phyloP scores from a whole-genome alignment of 768 basidiomycete genomes.

The Kwoniella pini region DNA sequence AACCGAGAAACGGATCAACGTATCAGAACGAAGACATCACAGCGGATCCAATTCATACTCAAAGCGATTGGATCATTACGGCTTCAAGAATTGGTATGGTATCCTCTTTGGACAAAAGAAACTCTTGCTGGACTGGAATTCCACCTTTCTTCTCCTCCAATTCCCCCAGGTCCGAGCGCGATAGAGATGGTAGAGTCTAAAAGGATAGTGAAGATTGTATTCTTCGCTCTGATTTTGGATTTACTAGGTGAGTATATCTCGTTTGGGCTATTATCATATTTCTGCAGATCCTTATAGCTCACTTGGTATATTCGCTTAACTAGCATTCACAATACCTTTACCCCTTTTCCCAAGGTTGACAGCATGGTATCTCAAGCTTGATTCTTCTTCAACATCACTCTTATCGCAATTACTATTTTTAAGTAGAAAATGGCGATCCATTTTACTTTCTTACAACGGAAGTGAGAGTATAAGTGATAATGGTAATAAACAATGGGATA shows the following conservation, averaged over 20 bases:
- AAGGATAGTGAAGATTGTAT: constrained; percentile 77
- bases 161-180: background rate
- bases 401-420: constrained; percentile 69
- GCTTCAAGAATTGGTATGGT: too few species aligned
- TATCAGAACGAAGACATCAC: background rate
- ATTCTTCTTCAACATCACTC: constrained; percentile 70
- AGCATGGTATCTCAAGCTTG: constrained; percentile 69
- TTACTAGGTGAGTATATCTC: constrained; percentile 73
- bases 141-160: too few species aligned
- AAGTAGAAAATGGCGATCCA: constrained; percentile 67
- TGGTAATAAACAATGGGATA: constrained; percentile 71
- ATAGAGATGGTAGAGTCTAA: constrained; percentile 5
- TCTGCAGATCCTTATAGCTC: too few species aligned
- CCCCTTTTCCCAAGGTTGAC: constrained; percentile 97
- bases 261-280: too few species aligned
- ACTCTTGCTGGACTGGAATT: too few species aligned
- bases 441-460: constrained; percentile 57
- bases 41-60: too few species aligned
- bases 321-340: constrained; percentile 92
- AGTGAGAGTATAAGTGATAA: background rate
- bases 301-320: too few species aligned
- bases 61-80: too few species aligned
- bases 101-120: too few species aligned
- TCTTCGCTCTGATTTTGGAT: constrained; percentile 86
- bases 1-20: background rate